Percentiles rank a stretch among this genome's conserved stretches.
phyloP scores from a whole-genome alignment of 805 yeast species.

The Sugiyamaella boreocaroliniensis region DNA sequence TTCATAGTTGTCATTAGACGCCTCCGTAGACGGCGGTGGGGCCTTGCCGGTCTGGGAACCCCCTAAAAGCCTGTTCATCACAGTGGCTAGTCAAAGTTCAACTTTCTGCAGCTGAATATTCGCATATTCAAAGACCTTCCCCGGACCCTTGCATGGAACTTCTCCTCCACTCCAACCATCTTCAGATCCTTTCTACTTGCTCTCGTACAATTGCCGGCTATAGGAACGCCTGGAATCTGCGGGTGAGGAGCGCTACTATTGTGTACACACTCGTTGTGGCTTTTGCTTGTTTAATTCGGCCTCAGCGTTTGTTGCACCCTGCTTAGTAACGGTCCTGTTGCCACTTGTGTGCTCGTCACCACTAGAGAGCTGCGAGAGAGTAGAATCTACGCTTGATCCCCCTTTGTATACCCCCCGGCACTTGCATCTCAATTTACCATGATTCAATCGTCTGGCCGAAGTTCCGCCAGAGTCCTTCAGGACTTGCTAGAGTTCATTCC shows the following conservation, averaged over 20 bases:
- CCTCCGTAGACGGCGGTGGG: not conserved
- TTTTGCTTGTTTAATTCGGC: not conserved
- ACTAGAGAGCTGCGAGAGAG: not conserved
- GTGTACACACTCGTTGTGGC: not conserved
- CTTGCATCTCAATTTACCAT: not conserved
- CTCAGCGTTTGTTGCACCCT: not conserved
- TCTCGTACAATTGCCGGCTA: no score
- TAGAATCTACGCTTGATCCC: no score
- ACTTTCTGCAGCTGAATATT: no score
- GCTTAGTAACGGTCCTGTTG: not conserved
- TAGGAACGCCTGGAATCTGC: no score
- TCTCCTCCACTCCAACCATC: not conserved
- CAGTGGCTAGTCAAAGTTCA: no score
- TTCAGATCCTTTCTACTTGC: no score
- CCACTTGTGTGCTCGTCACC: not conserved
- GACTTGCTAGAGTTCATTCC: slow-evolving; percentile 25
- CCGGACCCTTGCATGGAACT: not conserved
- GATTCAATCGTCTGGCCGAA: slow-evolving; percentile 18
- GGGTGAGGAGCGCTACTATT: no score
- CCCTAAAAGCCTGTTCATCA: not conserved
- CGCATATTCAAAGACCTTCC: not conserved
- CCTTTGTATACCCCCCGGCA: no score
- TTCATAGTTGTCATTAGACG: not conserved
- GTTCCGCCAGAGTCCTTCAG: slow-evolving; percentile 26
- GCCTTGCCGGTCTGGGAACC: not conserved